A percentile compares a stretch with the other conserved stretches of the same genome.
Conservation (phyloP, 2,329 filamentous ascomycete genomes). For the Ambrosiella beaveri region DNA sequence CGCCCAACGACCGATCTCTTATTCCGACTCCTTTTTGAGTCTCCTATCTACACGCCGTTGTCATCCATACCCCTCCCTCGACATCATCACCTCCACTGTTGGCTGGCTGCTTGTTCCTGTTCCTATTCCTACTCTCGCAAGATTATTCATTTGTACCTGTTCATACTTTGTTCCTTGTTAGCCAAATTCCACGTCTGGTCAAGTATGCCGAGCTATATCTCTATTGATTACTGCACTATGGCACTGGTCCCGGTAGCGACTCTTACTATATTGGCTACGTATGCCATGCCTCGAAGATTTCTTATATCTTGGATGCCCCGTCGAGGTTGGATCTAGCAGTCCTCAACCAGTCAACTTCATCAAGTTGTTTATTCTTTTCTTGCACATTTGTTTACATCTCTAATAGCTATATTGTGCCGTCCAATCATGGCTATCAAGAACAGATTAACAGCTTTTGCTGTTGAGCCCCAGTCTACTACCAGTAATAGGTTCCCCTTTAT, state of each 20-base stretch:
- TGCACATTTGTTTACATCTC: not conserved
- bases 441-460: not conserved
- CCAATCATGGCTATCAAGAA: not conserved
- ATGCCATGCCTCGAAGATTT: not conserved
- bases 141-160: not conserved
- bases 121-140: constrained; percentile 1
- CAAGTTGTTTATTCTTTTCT: not conserved
- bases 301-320: not conserved
- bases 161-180: constrained; percentile 1
- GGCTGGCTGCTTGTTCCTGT: constrained; percentile 1
- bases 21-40: not conserved
- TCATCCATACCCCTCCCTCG: not conserved
- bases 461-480: not conserved
- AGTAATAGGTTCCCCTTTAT: constrained; percentile 47
- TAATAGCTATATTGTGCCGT: not conserved
- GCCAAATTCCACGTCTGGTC: not conserved
- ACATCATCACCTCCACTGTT: not conserved
- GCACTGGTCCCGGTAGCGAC: not conserved
- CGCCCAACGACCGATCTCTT: not conserved
- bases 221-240: not conserved
- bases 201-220: not conserved
- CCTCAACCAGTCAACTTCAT: not conserved
- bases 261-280: not conserved
- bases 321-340: not conserved
- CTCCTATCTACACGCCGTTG: not conserved